A percentile compares a stretch with the other conserved stretches of the same genome.
Conservation (phyloP, 306 rosid genomes). For the Gleditsia sinensis region DNA sequence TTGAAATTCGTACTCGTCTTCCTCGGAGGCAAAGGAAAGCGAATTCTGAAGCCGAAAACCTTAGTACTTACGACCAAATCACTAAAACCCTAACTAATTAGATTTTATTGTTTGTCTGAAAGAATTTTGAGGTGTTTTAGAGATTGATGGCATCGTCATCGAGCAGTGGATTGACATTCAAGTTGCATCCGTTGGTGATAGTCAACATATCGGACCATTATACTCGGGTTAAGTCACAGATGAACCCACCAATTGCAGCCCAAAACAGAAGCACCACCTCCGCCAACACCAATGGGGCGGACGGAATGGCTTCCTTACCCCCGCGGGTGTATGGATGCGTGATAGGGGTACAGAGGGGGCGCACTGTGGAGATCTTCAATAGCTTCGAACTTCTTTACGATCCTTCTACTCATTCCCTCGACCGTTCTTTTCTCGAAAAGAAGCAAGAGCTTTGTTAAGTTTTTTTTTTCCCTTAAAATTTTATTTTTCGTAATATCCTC, state of each 20-base stretch:
- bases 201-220: slow-evolving; percentile 94
- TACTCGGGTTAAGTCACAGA: slow-evolving; percentile 86
- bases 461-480: not conserved
- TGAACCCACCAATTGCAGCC: slow-evolving; percentile 50
- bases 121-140: not conserved
- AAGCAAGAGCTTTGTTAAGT: slow-evolving; percentile 95
- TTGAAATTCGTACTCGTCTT: not conserved
- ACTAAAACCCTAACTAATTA: not conserved
- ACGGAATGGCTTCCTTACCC: slow-evolving; percentile 34
- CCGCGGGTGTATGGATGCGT: slow-evolving; percentile 89
- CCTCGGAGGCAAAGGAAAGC: not conserved
- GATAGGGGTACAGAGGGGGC: slow-evolving; percentile 96
- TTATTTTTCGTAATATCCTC: not conserved
- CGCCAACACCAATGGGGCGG: slow-evolving; percentile 40
- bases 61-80: not conserved
- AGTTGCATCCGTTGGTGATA: slow-evolving; percentile 91
- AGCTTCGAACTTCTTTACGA: slow-evolving; percentile 97
- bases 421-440: slow-evolving; percentile 92
- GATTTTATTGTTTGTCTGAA: slow-evolving; percentile 7
- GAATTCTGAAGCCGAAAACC: not conserved
- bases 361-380: slow-evolving; percentile 97
- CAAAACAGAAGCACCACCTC: slow-evolving; percentile 1
- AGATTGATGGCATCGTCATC: slow-evolving; percentile 81
- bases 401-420: slow-evolving; percentile 73
- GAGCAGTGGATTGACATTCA: slow-evolving; percentile 96